These are phyloP conservation scores for Xylaria sp. DNA, from an alignment of 2,329 filamentous ascomycete species.

Conservation along the genomic window DNA sequence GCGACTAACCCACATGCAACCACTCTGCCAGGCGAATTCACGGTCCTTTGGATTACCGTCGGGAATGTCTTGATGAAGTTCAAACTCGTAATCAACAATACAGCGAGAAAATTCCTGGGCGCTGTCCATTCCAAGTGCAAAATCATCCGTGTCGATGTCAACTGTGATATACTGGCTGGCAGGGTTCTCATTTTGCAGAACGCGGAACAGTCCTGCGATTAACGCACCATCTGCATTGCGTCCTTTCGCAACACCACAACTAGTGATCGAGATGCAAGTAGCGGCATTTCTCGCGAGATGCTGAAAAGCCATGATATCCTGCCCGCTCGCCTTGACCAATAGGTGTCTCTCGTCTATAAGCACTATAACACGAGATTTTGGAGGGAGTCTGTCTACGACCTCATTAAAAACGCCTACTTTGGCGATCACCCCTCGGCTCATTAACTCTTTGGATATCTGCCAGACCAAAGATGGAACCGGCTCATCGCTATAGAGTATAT, in stretches of 20 bases:
- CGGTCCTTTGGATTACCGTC: slow-evolving; percentile 28
- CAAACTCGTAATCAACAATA: slow-evolving; percentile 25
- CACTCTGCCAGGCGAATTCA: slow-evolving; percentile 40
- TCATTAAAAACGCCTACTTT: too few species aligned
- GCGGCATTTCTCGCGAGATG: slow-evolving; percentile 19
- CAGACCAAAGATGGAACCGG: too few species aligned
- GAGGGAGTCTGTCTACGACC: background rate
- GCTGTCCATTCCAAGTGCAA: background rate
- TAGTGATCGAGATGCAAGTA: slow-evolving; percentile 29
- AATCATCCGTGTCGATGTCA: slow-evolving; percentile 30
- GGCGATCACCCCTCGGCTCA: too few species aligned
- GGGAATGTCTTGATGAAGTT: slow-evolving; percentile 5
- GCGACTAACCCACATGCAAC: slow-evolving; percentile 41
- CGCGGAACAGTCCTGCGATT: slow-evolving; percentile 35
- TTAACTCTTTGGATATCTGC: too few species aligned
- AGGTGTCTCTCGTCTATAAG: slow-evolving; percentile 10
- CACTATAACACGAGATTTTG: slow-evolving; percentile 11
- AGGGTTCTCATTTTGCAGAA: slow-evolving; percentile 37
- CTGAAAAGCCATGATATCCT: slow-evolving; percentile 23
- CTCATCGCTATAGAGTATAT: too few species aligned
- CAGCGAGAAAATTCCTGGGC: slow-evolving; percentile 19
- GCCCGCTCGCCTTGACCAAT: slow-evolving; percentile 1
- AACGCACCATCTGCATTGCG: slow-evolving; percentile 32
- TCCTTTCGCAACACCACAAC: slow-evolving; percentile 31
- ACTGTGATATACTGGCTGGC: slow-evolving; percentile 29